These are phyloP conservation scores for Toxoplasma gondii DNA, from an alignment of 169 alveolate species.

Conservation along the genomic window DNA sequence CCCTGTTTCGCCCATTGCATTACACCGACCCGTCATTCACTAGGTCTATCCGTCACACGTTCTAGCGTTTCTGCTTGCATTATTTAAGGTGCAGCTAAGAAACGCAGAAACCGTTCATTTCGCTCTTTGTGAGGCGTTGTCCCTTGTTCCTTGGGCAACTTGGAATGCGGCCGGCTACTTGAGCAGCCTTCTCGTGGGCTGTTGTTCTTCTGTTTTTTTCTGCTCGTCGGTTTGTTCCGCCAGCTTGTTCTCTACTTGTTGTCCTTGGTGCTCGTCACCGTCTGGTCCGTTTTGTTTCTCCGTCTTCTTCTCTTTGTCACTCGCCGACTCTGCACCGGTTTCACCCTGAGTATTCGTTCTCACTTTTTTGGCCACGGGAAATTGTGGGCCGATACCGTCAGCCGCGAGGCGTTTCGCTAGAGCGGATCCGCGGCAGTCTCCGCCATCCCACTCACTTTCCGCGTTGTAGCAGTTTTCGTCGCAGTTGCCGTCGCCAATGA, in stretches of 20 bases:
- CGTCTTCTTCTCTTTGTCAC: background rate
- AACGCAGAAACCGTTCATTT: too few species aligned
- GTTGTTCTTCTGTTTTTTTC: background rate
- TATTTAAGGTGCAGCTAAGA: too few species aligned
- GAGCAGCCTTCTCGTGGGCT: background rate
- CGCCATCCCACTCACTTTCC: slow-evolving; percentile 67
- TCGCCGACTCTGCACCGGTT: background rate
- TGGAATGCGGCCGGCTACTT: too few species aligned
- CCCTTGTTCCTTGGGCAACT: too few species aligned
- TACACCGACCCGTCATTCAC: too few species aligned
- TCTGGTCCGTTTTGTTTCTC: background rate
- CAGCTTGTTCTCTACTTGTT: background rate
- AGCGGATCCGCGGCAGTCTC: slow-evolving; percentile 46
- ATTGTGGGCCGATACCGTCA: background rate
- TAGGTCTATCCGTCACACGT: too few species aligned
- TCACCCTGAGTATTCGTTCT: background rate
- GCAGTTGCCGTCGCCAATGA: slow-evolving; percentile 80
- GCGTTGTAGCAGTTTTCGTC: slow-evolving; percentile 76
- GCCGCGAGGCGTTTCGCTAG: slow-evolving; percentile 27
- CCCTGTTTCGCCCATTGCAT: too few species aligned
- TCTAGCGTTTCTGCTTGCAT: too few species aligned
- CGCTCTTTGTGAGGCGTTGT: too few species aligned
- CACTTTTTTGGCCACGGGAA: background rate
- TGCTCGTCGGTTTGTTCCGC: background rate
- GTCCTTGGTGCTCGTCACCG: background rate